Evolutionary conservation across 148 eudicot species (phyloP).

Genomic region (Mesembryanthemum crystallinum): DNA sequence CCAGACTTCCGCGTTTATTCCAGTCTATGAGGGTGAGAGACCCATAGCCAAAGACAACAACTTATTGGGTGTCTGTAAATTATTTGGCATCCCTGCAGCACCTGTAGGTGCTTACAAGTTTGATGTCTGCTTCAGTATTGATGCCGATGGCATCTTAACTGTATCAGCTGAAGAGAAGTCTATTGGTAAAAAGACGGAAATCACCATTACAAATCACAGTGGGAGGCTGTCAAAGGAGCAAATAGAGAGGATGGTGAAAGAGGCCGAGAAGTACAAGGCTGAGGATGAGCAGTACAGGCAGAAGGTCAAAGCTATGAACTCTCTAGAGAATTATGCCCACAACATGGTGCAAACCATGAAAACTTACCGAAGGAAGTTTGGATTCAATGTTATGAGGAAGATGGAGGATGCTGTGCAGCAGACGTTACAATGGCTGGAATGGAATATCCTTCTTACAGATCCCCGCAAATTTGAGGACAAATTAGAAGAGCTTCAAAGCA

Average conservation of each 20-base stretch:
- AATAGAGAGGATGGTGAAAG: conserved; percentile 14
- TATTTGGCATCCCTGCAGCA: conserved; percentile 13
- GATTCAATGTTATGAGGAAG: background rate
- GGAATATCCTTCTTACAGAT: background rate
- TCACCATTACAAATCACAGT: conserved; percentile 18
- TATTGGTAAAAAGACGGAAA: background rate
- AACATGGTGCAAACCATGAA: background rate
- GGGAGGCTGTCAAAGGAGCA: conserved; percentile 9
- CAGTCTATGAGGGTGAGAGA: conserved; percentile 17
- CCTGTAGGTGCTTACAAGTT: background rate
- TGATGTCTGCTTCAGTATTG: conserved; percentile 16
- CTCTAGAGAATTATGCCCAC: background rate
- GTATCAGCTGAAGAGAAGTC: conserved; percentile 11
- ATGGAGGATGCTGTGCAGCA: background rate
- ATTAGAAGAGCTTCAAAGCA: background rate
- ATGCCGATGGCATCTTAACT: conserved; percentile 15
- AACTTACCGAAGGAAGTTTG: background rate
- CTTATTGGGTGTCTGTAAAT: background rate
- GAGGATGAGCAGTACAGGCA: conserved; percentile 19
- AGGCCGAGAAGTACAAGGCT: conserved; percentile 13
- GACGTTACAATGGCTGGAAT: conserved; percentile 1
- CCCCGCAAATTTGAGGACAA: background rate
- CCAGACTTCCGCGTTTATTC: background rate
- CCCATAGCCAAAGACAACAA: conserved; percentile 10
- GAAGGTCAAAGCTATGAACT: conserved; percentile 4